Percentiles rank a stretch among this genome's conserved stretches.
Evolutionary conservation across 257 asterid species (phyloP).

Genomic region (Eustoma russellianum): DNA sequence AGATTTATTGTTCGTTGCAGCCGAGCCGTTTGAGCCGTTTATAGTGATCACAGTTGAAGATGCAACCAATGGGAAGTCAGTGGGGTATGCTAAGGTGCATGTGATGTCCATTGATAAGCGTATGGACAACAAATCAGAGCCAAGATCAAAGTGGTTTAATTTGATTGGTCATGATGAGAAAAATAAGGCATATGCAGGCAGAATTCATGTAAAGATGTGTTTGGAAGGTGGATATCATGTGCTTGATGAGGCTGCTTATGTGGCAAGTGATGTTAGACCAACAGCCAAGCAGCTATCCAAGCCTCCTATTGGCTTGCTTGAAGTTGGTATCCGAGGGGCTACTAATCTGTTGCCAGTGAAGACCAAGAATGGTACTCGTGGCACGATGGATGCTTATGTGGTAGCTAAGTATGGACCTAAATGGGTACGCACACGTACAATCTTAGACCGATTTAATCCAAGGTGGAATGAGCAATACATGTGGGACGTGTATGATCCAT

Average conservation of each 20-base stretch:
- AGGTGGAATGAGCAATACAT: slow-evolving; percentile 92
- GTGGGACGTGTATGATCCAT: slow-evolving; percentile 91
- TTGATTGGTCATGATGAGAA: slow-evolving; percentile 28
- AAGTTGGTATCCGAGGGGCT: slow-evolving; percentile 81
- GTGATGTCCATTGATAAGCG: slow-evolving; percentile 70
- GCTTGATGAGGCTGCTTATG: slow-evolving; percentile 89
- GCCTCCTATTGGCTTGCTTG: slow-evolving; percentile 74
- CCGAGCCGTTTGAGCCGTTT: slow-evolving; percentile 95
- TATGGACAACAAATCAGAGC: slow-evolving; percentile 61
- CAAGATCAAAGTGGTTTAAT: slow-evolving; percentile 84
- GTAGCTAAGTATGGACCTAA: slow-evolving; percentile 89
- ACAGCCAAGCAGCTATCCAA: slow-evolving; percentile 66
- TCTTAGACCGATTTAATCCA: slow-evolving; percentile 74
- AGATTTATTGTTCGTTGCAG: slow-evolving; percentile 78
- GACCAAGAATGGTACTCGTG: slow-evolving; percentile 72
- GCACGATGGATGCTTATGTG: slow-evolving; percentile 78
- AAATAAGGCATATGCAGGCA: slow-evolving; percentile 53
- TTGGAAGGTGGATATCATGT: slow-evolving; percentile 95
- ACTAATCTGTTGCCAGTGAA: slow-evolving; percentile 69
- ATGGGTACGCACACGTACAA: slow-evolving; percentile 80
- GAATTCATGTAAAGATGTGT: slow-evolving; percentile 73
- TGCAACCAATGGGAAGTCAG: slow-evolving; percentile 34
- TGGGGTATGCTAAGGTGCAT: slow-evolving; percentile 65
- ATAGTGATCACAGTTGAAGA: slow-evolving; percentile 65
- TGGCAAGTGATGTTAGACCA: slow-evolving; percentile 81